phyloP scores from a whole-genome alignment of 768 basidiomycete genomes.

The Suillus subluteus region DNA sequence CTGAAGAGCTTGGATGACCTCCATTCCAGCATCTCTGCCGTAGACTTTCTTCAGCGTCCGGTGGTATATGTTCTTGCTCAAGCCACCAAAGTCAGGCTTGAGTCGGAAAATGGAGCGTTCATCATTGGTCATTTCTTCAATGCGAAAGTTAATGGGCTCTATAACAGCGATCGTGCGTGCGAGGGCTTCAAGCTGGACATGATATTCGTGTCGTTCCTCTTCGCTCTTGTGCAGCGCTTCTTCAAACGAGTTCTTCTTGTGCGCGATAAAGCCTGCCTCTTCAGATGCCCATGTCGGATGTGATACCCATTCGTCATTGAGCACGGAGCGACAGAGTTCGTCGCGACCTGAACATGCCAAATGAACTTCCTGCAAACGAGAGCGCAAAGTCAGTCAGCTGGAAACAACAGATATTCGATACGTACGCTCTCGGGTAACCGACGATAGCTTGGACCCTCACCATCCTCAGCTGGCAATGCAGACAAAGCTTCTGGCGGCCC shows the following conservation, averaged over 20 bases:
- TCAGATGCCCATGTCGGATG: slow-evolving; percentile 99
- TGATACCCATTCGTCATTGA: slow-evolving; percentile 98
- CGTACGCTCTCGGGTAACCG: slow-evolving; percentile 85
- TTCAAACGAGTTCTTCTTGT: slow-evolving; percentile 97
- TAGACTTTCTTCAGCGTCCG: slow-evolving; percentile 94
- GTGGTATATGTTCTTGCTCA: slow-evolving; percentile 86
- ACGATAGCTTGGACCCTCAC: slow-evolving; percentile 93
- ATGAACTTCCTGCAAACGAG: slow-evolving; percentile 68
- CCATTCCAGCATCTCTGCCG: slow-evolving; percentile 73
- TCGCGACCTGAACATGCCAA: slow-evolving; percentile 95
- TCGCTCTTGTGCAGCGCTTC: slow-evolving; percentile 96
- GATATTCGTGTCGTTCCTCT: slow-evolving; percentile 97
- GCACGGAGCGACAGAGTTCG: slow-evolving; percentile 90
- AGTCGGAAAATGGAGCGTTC: slow-evolving; percentile 83
- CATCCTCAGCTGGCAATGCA: slow-evolving; percentile 80
- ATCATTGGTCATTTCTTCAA: slow-evolving; percentile 87
- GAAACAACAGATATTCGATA: slow-evolving; percentile 21
- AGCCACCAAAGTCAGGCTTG: slow-evolving; percentile 87
- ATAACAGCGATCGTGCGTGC: slow-evolving; percentile 88
- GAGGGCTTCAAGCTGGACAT: slow-evolving; percentile 92
- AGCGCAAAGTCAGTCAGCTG: slow-evolving; percentile 3
- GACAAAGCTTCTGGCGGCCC: slow-evolving; percentile 77
- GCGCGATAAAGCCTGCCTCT: slow-evolving; percentile 90
- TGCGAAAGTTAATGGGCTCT: slow-evolving; percentile 82
- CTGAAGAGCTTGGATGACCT: slow-evolving; percentile 85